phyloP scores from a whole-genome alignment of 345 rosid species.

The Hibiscus trionum region DNA sequence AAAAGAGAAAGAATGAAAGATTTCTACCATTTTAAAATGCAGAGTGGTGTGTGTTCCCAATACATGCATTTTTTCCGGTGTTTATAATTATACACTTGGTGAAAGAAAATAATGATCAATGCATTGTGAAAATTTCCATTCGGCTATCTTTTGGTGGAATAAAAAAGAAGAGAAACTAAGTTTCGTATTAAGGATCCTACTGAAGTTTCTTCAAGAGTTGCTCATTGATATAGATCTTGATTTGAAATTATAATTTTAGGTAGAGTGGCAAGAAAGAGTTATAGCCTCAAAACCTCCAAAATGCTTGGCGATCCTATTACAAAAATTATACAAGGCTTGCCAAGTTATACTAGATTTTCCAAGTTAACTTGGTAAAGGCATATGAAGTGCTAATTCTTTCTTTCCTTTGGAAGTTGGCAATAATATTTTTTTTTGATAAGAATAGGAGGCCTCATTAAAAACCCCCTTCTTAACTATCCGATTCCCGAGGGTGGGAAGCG shows the following conservation, averaged over 20 bases:
- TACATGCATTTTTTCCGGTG: neutral
- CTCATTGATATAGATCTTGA: neutral
- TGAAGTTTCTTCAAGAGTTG: neutral
- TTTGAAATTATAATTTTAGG: neutral
- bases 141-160: neutral
- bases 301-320: neutral
- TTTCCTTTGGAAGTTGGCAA: neutral
- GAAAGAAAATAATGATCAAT: too few species aligned
- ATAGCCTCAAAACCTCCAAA: neutral
- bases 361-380: neutral
- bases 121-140: neutral
- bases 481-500: too few species aligned
- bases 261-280: neutral
- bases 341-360: neutral
- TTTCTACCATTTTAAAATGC: neutral
- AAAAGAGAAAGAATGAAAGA: neutral
- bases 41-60: neutral
- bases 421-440: too few species aligned
- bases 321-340: neutral
- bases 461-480: too few species aligned
- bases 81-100: too few species aligned
- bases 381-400: neutral
- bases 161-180: slow-evolving; percentile 3
- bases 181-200: neutral
- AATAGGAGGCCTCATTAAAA: too few species aligned